phyloP scores from a whole-genome alignment of 176 grass and related monocot genomes.

The Thinopyrum elongatum region DNA sequence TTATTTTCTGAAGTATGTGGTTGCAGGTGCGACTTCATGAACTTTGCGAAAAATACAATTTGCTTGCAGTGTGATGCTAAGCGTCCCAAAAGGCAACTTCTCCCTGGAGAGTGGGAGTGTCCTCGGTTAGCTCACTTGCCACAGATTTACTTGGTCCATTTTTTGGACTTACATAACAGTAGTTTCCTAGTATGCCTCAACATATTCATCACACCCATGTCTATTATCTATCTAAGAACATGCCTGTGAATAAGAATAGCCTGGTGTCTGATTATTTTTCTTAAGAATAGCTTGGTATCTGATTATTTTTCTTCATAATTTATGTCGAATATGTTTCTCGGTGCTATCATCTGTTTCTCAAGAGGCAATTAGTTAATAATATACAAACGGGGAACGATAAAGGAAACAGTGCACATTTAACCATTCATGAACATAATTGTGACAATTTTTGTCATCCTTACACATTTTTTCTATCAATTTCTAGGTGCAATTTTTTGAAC shows the following conservation, averaged over 20 bases:
- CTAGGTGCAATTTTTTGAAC: constrained; percentile 97
- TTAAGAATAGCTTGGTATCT: background rate
- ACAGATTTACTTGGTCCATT: constrained; percentile 13
- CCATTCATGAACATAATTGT: constrained; percentile 1
- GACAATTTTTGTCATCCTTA: background rate
- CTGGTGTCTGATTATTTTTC: background rate
- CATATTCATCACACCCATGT: constrained; percentile 16
- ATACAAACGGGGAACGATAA: background rate
- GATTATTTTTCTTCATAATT: background rate
- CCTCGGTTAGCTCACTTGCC: constrained; percentile 57
- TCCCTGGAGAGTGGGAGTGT: constrained; percentile 97
- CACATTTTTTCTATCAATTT: constrained; percentile 22
- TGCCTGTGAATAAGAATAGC: background rate
- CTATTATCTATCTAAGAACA: constrained; percentile 8
- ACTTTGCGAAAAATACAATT: constrained; percentile 86
- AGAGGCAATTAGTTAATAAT: constrained; percentile 22
- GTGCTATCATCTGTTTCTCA: constrained; percentile 12
- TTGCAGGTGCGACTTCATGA: constrained; percentile 99
- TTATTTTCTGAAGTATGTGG: constrained; percentile 40
- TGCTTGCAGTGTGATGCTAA: constrained; percentile 95
- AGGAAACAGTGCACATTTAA: constrained; percentile 13
- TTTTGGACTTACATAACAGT: constrained; percentile 16
- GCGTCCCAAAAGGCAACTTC: constrained; percentile 85
- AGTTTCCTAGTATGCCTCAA: background rate
- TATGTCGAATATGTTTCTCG: background rate